phyloP scores from a whole-genome alignment of 1,284 basidiomycete genomes.

The Puccinia horiana region DNA sequence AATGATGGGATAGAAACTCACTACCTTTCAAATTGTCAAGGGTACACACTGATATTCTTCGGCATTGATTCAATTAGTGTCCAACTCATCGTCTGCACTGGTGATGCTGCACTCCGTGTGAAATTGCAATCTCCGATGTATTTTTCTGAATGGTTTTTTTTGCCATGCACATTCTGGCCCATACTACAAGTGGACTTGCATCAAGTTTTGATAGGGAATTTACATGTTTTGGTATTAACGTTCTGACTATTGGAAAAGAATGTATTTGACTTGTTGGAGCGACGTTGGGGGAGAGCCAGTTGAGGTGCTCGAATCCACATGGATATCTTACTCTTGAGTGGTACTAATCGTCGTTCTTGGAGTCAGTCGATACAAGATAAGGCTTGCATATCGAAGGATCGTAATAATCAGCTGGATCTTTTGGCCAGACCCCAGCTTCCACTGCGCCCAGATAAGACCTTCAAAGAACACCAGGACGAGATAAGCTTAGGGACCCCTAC shows the following conservation, averaged over 20 bases:
- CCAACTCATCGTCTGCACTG: slow-evolving; percentile 65
- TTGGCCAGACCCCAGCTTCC: slow-evolving; percentile 66
- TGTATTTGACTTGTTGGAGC: no score
- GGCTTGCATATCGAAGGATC: slow-evolving; percentile 67
- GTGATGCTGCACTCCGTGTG: slow-evolving; percentile 56
- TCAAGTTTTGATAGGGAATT: no score
- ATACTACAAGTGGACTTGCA: no score
- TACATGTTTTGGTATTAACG: no score
- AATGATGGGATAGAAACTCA: neutral
- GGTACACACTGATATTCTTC: neutral
- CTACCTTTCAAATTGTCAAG: neutral
- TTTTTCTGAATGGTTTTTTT: neutral
- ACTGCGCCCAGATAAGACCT: slow-evolving; percentile 75
- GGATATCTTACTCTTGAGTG: no score
- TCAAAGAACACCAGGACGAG: neutral
- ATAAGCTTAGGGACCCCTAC: neutral
- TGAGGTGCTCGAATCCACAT: no score
- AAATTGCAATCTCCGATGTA: neutral
- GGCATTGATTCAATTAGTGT: slow-evolving; percentile 68
- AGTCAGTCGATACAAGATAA: neutral
- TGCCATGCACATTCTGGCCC: neutral
- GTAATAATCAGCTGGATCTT: slow-evolving; percentile 65
- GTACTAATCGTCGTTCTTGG: no score
- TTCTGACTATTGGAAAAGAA: no score
- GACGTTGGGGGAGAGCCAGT: no score